Evolutionary conservation across 768 basidiomycete genomes (phyloP).

Genomic region (Cystobasidium onofrii): DNA sequence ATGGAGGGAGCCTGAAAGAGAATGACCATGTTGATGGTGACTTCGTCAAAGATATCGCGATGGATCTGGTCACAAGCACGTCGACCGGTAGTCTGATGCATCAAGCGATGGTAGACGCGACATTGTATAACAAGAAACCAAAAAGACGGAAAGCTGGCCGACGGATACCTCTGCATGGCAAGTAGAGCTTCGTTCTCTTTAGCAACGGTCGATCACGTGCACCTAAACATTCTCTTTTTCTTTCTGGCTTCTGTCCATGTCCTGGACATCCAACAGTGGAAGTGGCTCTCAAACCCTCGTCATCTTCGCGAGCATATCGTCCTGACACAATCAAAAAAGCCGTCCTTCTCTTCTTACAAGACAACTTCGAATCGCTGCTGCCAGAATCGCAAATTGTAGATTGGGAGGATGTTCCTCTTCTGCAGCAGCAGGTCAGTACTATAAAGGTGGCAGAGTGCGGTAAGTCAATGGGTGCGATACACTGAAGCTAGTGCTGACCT

Average conservation of each 20-base stretch:
- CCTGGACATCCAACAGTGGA: not conserved
- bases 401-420: conserved; percentile 13
- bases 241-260: no score
- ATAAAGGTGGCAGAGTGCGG: conserved; percentile 18
- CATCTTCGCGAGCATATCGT: not conserved
- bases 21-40: not conserved
- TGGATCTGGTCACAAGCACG: conserved; percentile 9
- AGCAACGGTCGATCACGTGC: not conserved
- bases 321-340: conserved; percentile 1
- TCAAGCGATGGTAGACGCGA: not conserved
- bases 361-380: conserved; percentile 17
- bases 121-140: not conserved
- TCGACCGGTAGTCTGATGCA: not conserved
- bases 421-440: not conserved
- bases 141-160: not conserved
- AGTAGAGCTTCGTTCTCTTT: not conserved
- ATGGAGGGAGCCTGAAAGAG: not conserved
- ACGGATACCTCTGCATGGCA: not conserved
- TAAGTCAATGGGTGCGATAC: not conserved
- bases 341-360: conserved; percentile 1
- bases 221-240: not conserved
- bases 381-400: conserved; percentile 15
- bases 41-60: not conserved
- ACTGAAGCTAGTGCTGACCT: not conserved
- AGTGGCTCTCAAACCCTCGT: not conserved